Evolutionary conservation across 2,329 filamentous ascomycete genomes (phyloP), one percentile per base, ranked within the genome.

Genomic region (Elsinoe arachidis): DNA sequence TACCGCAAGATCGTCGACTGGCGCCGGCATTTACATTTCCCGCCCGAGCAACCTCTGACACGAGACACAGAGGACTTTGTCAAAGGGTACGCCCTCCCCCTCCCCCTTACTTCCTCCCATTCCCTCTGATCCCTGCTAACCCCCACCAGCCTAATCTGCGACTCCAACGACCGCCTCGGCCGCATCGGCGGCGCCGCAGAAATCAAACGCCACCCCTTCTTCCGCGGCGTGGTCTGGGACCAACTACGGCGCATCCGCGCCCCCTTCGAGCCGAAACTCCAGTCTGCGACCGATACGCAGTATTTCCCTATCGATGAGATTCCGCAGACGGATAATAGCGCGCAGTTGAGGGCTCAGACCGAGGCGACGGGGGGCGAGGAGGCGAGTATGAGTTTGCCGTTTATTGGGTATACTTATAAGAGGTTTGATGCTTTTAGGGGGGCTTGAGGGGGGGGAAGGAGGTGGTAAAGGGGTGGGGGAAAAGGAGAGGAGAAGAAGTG

Each of bases 271-370:
- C 93, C 93, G 2, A 90, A 90, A 68, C 79, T 99, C 62, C 87
- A 88, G 60, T 95, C 90, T 61, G 93, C 93, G 72, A 87, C 96
- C 66, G 93, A 99, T 70, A 96, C 93, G 17, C 92, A 91, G 47
- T 97, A 99, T 78, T 99, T 99, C 84, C 93, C 93, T 9, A 96
- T 90, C 55, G 93, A 99, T 69, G 93, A 99, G 73, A 96, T 99
- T 69, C 90, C 95, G 66, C 92, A 97, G 77, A 92, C 90, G 57
- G 91, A 96, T 72, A 96, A 90, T 62, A 90, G 88, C 57, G 93
- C 90, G 21, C 81, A 88, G 63, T 81, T 96, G 67, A 88, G 90
- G 70, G 88, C 88, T 17, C 88, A 95, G 72, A 89, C 88, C 52
- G 81, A 86, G 62, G 85, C 86, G 60, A 80, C 84, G 66, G 83